Evolutionary conservation across 805 yeast species (phyloP).

Genomic region (Saccharomycopsis fodiens): DNA sequence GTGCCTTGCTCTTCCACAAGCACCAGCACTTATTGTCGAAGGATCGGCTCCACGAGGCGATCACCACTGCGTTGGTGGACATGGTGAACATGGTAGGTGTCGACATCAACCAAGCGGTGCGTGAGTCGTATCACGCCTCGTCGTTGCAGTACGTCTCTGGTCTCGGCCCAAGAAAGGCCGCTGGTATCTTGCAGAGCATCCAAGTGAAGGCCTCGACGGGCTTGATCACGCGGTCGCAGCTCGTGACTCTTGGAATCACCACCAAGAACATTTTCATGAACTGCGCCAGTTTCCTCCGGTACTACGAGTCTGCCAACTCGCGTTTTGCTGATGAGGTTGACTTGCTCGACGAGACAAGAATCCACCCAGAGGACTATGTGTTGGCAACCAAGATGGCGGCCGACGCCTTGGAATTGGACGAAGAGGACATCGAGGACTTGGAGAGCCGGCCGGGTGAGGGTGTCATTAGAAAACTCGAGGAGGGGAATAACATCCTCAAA

Average conservation of each 20-base stretch:
- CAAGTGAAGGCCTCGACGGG: constrained; percentile 55
- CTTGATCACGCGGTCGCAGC: constrained; percentile 63
- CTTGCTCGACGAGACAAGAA: constrained; percentile 86
- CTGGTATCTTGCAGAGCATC: constrained; percentile 75
- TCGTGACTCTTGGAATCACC: constrained; percentile 72
- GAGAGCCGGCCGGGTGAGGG: constrained; percentile 69
- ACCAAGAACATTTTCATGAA: constrained; percentile 81
- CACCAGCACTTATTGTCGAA: constrained; percentile 64
- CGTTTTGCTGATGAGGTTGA: constrained; percentile 58
- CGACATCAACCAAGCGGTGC: constrained; percentile 83
- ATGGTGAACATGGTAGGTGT: constrained; percentile 87
- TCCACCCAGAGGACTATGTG: constrained; percentile 97
- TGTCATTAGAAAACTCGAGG: constrained; percentile 64
- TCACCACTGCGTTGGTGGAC: constrained; percentile 82
- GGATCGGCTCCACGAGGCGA: constrained; percentile 55
- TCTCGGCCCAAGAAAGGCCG: constrained; percentile 91
- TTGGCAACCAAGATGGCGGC: constrained; percentile 96
- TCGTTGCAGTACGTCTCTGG: constrained; percentile 79
- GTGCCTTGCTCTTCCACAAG: constrained; percentile 59
- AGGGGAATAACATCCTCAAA: constrained; percentile 62
- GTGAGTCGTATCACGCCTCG: constrained; percentile 64
- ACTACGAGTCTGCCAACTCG: constrained; percentile 44
- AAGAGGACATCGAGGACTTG: constrained; percentile 77
- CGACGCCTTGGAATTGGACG: constrained; percentile 93
- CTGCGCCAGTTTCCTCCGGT: constrained; percentile 82